Percentiles rank a stretch among this genome's conserved stretches.
Evolutionary conservation across 2,329 filamentous ascomycete genomes (phyloP).

Genomic region (Xylariomycetidae sp.): DNA sequence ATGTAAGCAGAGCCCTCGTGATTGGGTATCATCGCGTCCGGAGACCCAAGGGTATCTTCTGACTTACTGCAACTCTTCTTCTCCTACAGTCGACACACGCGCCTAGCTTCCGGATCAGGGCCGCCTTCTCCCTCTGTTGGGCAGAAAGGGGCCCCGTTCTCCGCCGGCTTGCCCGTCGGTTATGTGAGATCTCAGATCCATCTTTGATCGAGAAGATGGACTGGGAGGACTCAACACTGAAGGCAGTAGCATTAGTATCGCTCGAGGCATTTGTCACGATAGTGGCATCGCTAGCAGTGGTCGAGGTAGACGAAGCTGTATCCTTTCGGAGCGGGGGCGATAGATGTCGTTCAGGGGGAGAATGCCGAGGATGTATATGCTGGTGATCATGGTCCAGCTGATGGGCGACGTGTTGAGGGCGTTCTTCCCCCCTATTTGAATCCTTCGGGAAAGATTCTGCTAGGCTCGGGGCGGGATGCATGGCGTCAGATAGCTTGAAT

Average conservation of each 20-base stretch:
- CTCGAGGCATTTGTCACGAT: constrained; percentile 29
- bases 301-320: constrained; percentile 50
- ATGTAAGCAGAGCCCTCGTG: constrained; percentile 18
- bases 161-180: constrained; percentile 51
- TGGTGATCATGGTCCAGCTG: constrained; percentile 17
- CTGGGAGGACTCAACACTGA: constrained; percentile 51
- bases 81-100: constrained; percentile 53
- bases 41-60: constrained; percentile 1
- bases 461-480: constrained; percentile 31
- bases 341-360: constrained; percentile 18
- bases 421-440: constrained; percentile 29
- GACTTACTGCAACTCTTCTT: constrained; percentile 54
- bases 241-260: constrained; percentile 47
- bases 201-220: constrained; percentile 53
- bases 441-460: constrained; percentile 30
- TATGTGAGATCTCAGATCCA: constrained; percentile 48
- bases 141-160: constrained; percentile 56
- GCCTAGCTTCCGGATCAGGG: constrained; percentile 55
- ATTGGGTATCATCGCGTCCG: not conserved
- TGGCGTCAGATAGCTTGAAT: constrained; percentile 21
- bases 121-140: constrained; percentile 54
- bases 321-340: constrained; percentile 38
- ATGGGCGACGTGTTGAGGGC: constrained; percentile 23
- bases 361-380: constrained; percentile 21
- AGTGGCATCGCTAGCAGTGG: constrained; percentile 41